Evolutionary conservation across 768 basidiomycete genomes (phyloP).

Genomic region (Lactifluus subvellereus): DNA sequence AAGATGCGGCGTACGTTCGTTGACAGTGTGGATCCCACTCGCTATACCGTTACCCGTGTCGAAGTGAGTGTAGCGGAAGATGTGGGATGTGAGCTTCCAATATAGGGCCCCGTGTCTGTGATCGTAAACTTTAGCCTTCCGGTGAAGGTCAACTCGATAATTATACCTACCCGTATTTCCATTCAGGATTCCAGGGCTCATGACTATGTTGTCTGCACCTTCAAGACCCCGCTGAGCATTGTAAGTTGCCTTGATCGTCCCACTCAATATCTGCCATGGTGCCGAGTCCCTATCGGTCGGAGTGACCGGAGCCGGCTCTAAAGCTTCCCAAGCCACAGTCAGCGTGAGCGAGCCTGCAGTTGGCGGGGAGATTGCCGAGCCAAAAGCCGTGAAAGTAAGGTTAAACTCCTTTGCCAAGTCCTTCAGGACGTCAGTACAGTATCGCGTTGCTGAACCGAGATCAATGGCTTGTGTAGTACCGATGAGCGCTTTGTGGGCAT

Average conservation of each 20-base stretch:
- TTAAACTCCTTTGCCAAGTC: constrained; percentile 35
- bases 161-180: constrained; percentile 34
- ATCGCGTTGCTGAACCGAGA: constrained; percentile 33
- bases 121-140: neutral
- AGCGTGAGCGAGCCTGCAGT: constrained; percentile 36
- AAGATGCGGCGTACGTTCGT: constrained; percentile 49
- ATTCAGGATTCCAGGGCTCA: constrained; percentile 37
- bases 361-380: constrained; percentile 28
- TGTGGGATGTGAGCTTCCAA: constrained; percentile 21
- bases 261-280: constrained; percentile 39
- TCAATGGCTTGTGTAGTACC: constrained; percentile 34
- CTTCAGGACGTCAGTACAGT: constrained; percentile 28
- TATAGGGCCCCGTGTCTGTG: constrained; percentile 21
- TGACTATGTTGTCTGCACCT: constrained; percentile 27
- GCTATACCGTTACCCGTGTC: constrained; percentile 10
- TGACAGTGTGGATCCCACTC: constrained; percentile 58
- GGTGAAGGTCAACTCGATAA: neutral
- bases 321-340: constrained; percentile 31
- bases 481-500: constrained; percentile 30
- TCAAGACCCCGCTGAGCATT: constrained; percentile 30
- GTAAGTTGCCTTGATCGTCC: constrained; percentile 38
- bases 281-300: constrained; percentile 33
- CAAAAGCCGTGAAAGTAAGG: constrained; percentile 39
- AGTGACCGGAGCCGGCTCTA: constrained; percentile 41
- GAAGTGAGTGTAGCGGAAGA: constrained; percentile 26